Conservation (phyloP, 257 asterid species). For the Vinca minor region DNA sequence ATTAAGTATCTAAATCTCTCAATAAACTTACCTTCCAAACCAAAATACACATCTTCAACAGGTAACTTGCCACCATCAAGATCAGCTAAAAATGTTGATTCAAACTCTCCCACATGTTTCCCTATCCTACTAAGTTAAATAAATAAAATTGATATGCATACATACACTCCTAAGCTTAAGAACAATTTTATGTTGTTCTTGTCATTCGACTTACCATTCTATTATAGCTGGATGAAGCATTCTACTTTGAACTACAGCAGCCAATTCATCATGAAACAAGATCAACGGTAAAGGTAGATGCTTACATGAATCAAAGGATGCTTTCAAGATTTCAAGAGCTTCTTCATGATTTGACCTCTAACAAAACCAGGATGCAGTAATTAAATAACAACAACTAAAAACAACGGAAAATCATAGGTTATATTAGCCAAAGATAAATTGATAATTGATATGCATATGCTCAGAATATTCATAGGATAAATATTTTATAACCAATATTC, state of each 20-base stretch:
- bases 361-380: neutral
- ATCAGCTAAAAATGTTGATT: constrained; percentile 58
- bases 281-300: constrained; percentile 60
- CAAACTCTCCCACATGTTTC: constrained; percentile 66
- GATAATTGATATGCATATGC: neutral
- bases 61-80: constrained; percentile 45
- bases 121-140: constrained; percentile 42
- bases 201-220: constrained; percentile 51
- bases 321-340: constrained; percentile 75
- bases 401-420: neutral
- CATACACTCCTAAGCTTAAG: neutral
- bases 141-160: neutral
- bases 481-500: neutral
- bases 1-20: neutral
- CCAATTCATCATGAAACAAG: constrained; percentile 72
- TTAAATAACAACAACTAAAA: neutral
- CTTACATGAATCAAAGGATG: constrained; percentile 67
- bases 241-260: constrained; percentile 40
- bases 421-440: neutral
- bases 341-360: constrained; percentile 66
- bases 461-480: neutral
- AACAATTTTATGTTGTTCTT: constrained; percentile 1
- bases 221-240: constrained; percentile 60
- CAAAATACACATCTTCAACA: constrained; percentile 39
- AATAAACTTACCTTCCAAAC: constrained; percentile 48